Percentiles rank a stretch among this genome's conserved stretches.
phyloP scores from a whole-genome alignment of 345 rosid genomes.

The Carallia pectinifolia region DNA sequence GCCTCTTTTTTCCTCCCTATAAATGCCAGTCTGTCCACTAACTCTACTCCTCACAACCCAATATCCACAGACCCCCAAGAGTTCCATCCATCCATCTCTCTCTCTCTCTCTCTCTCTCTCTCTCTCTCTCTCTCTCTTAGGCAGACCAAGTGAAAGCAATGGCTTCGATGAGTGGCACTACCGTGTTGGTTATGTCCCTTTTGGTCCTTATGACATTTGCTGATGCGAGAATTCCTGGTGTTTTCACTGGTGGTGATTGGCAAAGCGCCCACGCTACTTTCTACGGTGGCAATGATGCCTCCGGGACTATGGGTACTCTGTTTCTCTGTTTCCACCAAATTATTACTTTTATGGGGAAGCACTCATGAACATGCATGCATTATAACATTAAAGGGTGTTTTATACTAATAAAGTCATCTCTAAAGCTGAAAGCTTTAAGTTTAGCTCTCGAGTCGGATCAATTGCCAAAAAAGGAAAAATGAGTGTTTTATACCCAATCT shows the following conservation, averaged over 20 bases:
- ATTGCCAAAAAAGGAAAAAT: too few species aligned
- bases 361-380: too few species aligned
- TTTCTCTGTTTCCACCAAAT: neutral
- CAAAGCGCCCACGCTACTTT: constrained; percentile 85
- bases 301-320: constrained; percentile 79
- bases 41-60: constrained; percentile 23
- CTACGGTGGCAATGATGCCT: constrained; percentile 85
- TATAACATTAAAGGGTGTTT: neutral
- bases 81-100: neutral
- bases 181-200: constrained; percentile 16
- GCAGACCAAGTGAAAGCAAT: neutral
- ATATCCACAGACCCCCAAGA: neutral
- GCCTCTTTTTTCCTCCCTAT: constrained; percentile 23
- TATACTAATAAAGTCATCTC: too few species aligned
- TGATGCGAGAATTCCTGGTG: constrained; percentile 78
- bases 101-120: neutral
- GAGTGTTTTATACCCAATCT: neutral
- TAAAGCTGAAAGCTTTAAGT: too few species aligned
- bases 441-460: too few species aligned
- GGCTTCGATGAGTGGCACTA: constrained; percentile 17
- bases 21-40: constrained; percentile 33
- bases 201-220: constrained; percentile 20
- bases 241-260: constrained; percentile 65
- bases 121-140: neutral
- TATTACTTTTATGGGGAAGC: too few species aligned